A percentile compares a stretch with the other conserved stretches of the same genome.
phyloP scores from a whole-genome alignment of 495 filamentous ascomycete species.

The Mycothermus thermophilus region DNA sequence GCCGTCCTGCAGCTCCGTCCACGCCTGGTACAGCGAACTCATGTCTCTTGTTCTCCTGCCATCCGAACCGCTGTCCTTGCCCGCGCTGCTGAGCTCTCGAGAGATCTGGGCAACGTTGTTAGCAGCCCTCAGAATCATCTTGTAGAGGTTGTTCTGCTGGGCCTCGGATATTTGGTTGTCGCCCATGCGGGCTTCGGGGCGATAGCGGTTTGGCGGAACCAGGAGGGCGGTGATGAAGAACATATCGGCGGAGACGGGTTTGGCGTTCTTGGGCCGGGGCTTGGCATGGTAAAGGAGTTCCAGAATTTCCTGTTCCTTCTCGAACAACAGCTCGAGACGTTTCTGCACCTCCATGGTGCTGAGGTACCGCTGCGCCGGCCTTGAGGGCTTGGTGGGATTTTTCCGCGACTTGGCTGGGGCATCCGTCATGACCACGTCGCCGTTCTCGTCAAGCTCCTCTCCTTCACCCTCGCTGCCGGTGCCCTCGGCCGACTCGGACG shows the following conservation, averaged over 20 bases:
- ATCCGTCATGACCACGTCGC: conserved; percentile 38
- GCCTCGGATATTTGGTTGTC: conserved; percentile 68
- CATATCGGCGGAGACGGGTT: conserved; percentile 59
- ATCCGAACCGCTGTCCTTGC: conserved; percentile 32
- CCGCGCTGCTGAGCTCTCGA: conserved; percentile 42
- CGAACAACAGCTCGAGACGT: conserved; percentile 63
- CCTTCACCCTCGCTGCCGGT: conserved; percentile 33
- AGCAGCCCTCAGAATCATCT: conserved; percentile 57
- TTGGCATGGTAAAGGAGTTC: conserved; percentile 69
- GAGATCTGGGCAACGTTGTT: conserved; percentile 61
- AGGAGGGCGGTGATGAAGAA: conserved; percentile 80
- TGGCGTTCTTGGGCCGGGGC: conserved; percentile 34
- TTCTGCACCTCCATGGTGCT: conserved; percentile 63
- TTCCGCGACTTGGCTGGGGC: conserved; percentile 19
- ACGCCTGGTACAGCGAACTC: conserved; percentile 39
- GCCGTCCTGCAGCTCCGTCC: conserved; percentile 68
- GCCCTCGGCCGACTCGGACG: conserved; percentile 33
- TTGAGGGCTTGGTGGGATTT: conserved; percentile 14
- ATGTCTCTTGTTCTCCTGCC: conserved; percentile 25
- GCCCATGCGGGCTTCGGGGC: conserved; percentile 74
- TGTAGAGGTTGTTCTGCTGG: conserved; percentile 73
- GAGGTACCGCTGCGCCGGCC: conserved; percentile 48
- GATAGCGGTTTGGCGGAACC: conserved; percentile 82
- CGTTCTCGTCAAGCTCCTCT: conserved; percentile 39
- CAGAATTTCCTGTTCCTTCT: conserved; percentile 71